Percentiles rank a stretch among this genome's conserved stretches.
Evolutionary conservation across 768 basidiomycete species (phyloP).

Genomic region (Tricholoma terreum): DNA sequence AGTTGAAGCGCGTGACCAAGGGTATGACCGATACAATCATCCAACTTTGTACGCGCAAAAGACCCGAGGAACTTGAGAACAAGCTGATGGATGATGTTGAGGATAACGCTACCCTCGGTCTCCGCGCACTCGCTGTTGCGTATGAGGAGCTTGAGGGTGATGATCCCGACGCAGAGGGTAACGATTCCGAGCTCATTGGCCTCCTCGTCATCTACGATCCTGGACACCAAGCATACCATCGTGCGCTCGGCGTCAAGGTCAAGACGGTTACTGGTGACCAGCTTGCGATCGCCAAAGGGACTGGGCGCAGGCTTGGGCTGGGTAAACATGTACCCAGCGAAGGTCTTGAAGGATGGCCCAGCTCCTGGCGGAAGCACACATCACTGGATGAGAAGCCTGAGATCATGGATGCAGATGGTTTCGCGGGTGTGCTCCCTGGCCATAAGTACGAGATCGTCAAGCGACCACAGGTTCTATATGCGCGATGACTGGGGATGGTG

Average conservation of each 20-base stretch:
- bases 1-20: slow-evolving; percentile 98
- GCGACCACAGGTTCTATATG: slow-evolving; percentile 90
- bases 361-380: slow-evolving; percentile 78
- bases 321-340: slow-evolving; percentile 99
- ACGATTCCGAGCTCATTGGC: slow-evolving; percentile 96
- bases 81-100: slow-evolving; percentile 92
- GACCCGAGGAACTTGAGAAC: slow-evolving; percentile 89
- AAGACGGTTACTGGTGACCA: slow-evolving; percentile 99
- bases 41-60: slow-evolving; percentile 95
- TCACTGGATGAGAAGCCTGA: slow-evolving; percentile 94
- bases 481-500: slow-evolving; percentile 99
- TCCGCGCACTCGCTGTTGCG: slow-evolving; percentile 95
- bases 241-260: slow-evolving; percentile 93
- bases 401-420: slow-evolving; percentile 99
- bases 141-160: slow-evolving; percentile 88
- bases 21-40: slow-evolving; percentile 99
- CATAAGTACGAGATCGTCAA: slow-evolving; percentile 99
- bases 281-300: slow-evolving; percentile 99
- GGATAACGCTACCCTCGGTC: slow-evolving; percentile 93
- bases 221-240: slow-evolving; percentile 97
- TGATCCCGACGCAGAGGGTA: slow-evolving; percentile 83
- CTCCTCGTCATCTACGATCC: slow-evolving; percentile 97
- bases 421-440: slow-evolving; percentile 98
- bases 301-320: slow-evolving; percentile 94
- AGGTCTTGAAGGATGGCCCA: slow-evolving; percentile 98